Conservation (phyloP, 2,329 filamentous ascomycete species). For the Aspergillus pseudoterreus region DNA sequence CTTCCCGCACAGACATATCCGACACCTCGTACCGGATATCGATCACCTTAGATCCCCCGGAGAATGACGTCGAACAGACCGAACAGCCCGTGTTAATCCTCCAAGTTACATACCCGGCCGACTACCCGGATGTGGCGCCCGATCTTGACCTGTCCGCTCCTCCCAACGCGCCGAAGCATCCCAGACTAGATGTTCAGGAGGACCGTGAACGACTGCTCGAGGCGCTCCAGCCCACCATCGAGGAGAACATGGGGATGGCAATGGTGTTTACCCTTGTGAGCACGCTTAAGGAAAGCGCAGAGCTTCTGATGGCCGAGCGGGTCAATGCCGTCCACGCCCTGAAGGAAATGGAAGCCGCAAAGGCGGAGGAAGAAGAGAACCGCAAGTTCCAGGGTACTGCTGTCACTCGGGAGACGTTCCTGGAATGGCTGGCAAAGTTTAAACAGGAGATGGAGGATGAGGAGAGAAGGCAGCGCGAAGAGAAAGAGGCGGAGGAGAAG, state of each 20-base stretch:
- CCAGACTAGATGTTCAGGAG: constrained; percentile 71
- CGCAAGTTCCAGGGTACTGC: constrained; percentile 89
- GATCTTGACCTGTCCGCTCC: constrained; percentile 73
- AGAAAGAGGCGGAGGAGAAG: constrained; percentile 74
- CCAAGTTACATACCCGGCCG: constrained; percentile 81
- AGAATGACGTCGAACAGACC: constrained; percentile 58
- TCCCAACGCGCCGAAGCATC: constrained; percentile 65
- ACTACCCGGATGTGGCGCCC: constrained; percentile 85
- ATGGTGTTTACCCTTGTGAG: constrained; percentile 94
- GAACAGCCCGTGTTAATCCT: constrained; percentile 71
- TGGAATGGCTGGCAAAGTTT: constrained; percentile 78
- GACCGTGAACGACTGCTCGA: constrained; percentile 74
- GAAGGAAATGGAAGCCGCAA: constrained; percentile 52
- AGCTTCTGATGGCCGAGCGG: constrained; percentile 74
- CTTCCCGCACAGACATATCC: constrained; percentile 65
- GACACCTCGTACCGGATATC: constrained; percentile 85
- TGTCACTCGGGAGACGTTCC: constrained; percentile 82
- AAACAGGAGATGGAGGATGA: constrained; percentile 74
- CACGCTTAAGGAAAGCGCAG: constrained; percentile 84
- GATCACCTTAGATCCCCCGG: constrained; percentile 74
- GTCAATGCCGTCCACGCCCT: constrained; percentile 58
- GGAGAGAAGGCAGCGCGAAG: constrained; percentile 61
- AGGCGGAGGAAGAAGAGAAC: constrained; percentile 84
- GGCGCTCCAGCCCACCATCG: constrained; percentile 68
- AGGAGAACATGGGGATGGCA: constrained; percentile 93